A percentile compares a stretch with the other conserved stretches of the same genome.
phyloP scores from a whole-genome alignment of 108 stramenopile genomes.

The Ochromonas danica region DNA sequence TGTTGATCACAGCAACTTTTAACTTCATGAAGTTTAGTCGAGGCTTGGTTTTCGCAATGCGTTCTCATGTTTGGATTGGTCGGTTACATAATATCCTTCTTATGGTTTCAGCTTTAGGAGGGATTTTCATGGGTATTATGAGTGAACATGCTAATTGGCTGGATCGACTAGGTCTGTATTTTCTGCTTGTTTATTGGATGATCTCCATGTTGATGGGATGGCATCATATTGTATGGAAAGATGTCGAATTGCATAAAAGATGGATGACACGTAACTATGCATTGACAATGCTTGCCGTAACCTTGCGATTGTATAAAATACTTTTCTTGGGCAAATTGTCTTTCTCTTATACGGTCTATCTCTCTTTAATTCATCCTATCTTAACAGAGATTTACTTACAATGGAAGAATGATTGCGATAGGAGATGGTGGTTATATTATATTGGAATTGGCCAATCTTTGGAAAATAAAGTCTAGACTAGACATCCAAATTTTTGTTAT shows the following conservation, averaged over 20 bases:
- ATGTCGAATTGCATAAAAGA: neutral
- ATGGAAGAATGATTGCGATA: neutral
- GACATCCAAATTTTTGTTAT: too few species aligned
- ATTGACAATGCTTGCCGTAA: neutral
- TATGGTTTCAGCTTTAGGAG: neutral
- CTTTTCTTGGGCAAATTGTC: neutral
- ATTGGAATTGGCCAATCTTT: too few species aligned
- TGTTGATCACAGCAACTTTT: neutral
- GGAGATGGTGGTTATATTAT: neutral
- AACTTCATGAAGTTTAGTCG: conserved; percentile 10
- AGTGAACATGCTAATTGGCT: neutral
- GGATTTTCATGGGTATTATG: neutral
- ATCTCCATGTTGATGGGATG: neutral
- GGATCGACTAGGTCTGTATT: neutral
- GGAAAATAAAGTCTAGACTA: too few species aligned
- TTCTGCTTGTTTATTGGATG: neutral
- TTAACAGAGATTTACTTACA: neutral
- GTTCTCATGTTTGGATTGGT: neutral
- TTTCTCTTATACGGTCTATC: neutral
- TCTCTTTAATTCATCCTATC: neutral
- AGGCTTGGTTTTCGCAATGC: neutral
- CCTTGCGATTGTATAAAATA: neutral
- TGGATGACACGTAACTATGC: conserved; percentile 1
- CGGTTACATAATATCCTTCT: neutral
- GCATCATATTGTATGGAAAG: neutral